These are phyloP conservation scores for Trametes cingulata DNA, from an alignment of 768 basidiomycete species.

Conservation along the genomic window DNA sequence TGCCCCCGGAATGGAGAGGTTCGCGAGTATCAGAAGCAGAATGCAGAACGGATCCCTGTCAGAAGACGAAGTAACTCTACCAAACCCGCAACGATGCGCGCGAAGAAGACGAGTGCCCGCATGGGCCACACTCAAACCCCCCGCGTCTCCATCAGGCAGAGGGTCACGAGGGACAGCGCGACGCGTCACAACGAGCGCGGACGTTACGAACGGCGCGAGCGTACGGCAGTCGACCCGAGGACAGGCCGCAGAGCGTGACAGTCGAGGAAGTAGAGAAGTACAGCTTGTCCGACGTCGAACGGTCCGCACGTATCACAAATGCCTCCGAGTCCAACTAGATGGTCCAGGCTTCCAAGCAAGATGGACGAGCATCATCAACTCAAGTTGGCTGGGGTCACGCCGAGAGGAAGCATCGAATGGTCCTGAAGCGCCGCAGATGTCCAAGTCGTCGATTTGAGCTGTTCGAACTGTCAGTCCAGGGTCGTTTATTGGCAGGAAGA, in stretches of 20 bases:
- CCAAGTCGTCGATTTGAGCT: slow-evolving; percentile 62
- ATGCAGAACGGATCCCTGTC: background rate
- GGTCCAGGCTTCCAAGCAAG: background rate
- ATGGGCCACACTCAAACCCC: slow-evolving; percentile 9
- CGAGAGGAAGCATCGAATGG: slow-evolving; percentile 45
- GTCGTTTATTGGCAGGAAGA: background rate
- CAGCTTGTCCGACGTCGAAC: background rate
- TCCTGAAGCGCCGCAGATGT: slow-evolving; percentile 39
- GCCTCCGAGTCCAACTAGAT: background rate
- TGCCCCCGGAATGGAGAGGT: background rate
- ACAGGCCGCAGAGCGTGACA: background rate
- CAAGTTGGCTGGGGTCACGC: slow-evolving; percentile 29
- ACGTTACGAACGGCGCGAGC: background rate
- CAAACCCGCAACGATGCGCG: background rate
- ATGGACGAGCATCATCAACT: background rate
- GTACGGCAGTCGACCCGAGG: background rate
- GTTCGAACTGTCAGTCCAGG: background rate
- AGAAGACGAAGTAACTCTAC: background rate
- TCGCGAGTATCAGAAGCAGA: slow-evolving; percentile 6
- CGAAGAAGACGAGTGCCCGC: slow-evolving; percentile 12
- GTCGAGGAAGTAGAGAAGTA: background rate
- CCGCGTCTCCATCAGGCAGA: slow-evolving; percentile 5
- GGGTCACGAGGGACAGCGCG: slow-evolving; percentile 6
- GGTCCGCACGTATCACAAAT: background rate
- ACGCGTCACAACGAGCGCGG: background rate